phyloP scores from a whole-genome alignment of 257 asterid species.

The Solanum sejunctum region DNA sequence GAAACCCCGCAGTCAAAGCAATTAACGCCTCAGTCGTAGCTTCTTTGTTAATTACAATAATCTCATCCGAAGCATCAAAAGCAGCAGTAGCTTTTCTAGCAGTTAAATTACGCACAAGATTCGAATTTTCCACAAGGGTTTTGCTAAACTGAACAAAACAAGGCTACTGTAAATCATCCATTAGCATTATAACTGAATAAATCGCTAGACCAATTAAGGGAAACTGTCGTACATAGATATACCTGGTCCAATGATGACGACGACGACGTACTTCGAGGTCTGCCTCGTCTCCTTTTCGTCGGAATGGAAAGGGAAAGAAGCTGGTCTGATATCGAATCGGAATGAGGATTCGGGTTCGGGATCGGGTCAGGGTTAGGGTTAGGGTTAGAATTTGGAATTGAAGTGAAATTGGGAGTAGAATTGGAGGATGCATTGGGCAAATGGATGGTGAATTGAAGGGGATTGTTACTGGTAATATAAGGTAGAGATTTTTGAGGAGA shows the following conservation, averaged over 20 bases:
- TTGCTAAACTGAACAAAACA: background rate
- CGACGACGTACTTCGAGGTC: constrained; percentile 42
- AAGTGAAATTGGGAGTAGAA: background rate
- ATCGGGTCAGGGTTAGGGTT: constrained; percentile 2
- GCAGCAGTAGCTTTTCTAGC: constrained; percentile 16
- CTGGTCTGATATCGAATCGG: constrained; percentile 20
- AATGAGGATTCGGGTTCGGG: constrained; percentile 6
- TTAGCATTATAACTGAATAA: background rate
- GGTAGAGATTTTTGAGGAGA: constrained; percentile 10
- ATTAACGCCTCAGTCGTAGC: constrained; percentile 85
- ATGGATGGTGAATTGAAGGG: constrained; percentile 45
- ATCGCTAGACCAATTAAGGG: constrained; percentile 6
- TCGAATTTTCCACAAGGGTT: background rate
- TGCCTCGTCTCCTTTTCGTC: constrained; percentile 61
- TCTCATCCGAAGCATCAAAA: constrained; percentile 64
- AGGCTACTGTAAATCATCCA: background rate
- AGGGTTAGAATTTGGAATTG: constrained; percentile 15
- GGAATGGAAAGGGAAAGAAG: constrained; percentile 30
- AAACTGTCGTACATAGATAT: constrained; percentile 3
- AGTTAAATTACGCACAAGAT: constrained; percentile 8
- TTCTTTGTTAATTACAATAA: constrained; percentile 81
- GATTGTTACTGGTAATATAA: constrained; percentile 22
- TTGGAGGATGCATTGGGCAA: constrained; percentile 11
- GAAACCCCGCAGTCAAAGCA: constrained; percentile 85
- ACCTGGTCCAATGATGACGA: constrained; percentile 35